Conservation (phyloP, 1,284 basidiomycete species). For the Anthracocystis setariae region DNA sequence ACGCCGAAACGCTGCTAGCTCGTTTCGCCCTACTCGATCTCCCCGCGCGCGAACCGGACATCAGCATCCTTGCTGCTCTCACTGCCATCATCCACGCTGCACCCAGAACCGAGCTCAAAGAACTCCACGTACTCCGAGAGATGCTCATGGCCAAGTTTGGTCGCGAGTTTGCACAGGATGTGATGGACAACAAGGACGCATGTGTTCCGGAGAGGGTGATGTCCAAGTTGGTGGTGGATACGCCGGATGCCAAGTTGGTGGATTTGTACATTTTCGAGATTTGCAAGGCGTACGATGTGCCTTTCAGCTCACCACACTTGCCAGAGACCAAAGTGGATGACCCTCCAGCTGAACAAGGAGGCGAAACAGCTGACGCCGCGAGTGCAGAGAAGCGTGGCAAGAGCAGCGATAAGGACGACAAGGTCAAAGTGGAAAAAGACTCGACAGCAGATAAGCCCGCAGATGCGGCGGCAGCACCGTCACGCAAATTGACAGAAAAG, state of each 20-base stretch:
- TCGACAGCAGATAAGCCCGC: conserved; percentile 14
- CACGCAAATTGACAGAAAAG: conserved; percentile 29
- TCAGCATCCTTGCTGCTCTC: conserved; percentile 78
- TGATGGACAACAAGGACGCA: conserved; percentile 83
- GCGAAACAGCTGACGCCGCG: conserved; percentile 3
- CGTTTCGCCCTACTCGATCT: conserved; percentile 90
- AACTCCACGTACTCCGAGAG: conserved; percentile 89
- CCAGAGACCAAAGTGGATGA: conserved; percentile 32
- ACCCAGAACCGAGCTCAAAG: conserved; percentile 78
- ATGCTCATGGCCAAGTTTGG: conserved; percentile 94
- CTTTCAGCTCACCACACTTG: conserved; percentile 39
- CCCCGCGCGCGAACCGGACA: conserved; percentile 82
- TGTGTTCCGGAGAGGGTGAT: conserved; percentile 82
- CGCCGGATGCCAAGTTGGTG: conserved; percentile 79
- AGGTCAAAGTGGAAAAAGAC: conserved; percentile 12
- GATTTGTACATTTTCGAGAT: conserved; percentile 71
- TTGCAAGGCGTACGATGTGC: conserved; percentile 60
- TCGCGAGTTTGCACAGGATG: conserved; percentile 79
- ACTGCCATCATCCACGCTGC: conserved; percentile 87
- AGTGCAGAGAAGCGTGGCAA: conserved; percentile 6
- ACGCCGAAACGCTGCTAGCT: conserved; percentile 89
- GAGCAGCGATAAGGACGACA: background rate
- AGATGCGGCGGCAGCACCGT: conserved; percentile 15
- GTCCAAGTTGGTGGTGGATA: conserved; percentile 77
- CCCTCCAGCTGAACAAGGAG: conserved; percentile 1